A percentile compares a stretch with the other conserved stretches of the same genome.
These are phyloP conservation scores for Tuber umbilicatum DNA, from an alignment of 495 filamentous ascomycete genomes.

Conservation along the genomic window DNA sequence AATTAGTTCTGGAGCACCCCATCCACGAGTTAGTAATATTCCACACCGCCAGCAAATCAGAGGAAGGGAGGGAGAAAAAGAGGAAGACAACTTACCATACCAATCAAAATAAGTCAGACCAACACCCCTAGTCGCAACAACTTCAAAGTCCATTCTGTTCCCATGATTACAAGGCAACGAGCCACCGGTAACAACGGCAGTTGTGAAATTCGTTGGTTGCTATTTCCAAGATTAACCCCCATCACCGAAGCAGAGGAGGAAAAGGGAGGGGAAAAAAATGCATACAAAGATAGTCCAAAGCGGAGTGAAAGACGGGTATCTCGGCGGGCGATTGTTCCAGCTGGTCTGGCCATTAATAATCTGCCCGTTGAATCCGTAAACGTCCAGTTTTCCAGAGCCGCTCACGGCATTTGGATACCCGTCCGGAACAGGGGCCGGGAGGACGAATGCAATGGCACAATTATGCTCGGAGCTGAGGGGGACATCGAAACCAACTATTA, in stretches of 20 bases:
- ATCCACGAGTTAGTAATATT: neutral
- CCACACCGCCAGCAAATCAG: neutral
- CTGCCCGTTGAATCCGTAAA: slow-evolving; percentile 21
- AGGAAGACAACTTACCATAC: slow-evolving; percentile 21
- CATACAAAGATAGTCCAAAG: slow-evolving; percentile 24
- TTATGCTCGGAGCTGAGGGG: slow-evolving; percentile 21
- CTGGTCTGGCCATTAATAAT: slow-evolving; percentile 18
- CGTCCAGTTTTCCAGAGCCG: slow-evolving; percentile 26
- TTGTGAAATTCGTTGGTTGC: slow-evolving; percentile 25
- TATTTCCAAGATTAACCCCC: slow-evolving; percentile 4
- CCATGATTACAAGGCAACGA: slow-evolving; percentile 20
- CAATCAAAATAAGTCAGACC: slow-evolving; percentile 18
- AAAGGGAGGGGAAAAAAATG: neutral
- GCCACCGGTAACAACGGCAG: slow-evolving; percentile 14
- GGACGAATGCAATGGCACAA: slow-evolving; percentile 14
- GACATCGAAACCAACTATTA: slow-evolving; percentile 26
- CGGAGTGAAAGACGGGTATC: slow-evolving; percentile 15
- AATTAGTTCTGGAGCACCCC: slow-evolving; percentile 12
- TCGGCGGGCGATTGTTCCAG: slow-evolving; percentile 24
- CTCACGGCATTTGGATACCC: slow-evolving; percentile 19
- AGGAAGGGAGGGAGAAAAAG: neutral
- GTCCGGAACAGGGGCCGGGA: slow-evolving; percentile 13
- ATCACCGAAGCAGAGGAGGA: neutral
- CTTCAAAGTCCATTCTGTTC: slow-evolving; percentile 32
- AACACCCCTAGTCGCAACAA: slow-evolving; percentile 23